These are phyloP conservation scores for Zygotorulaspora chibaensis DNA, from an alignment of 805 yeast species.

Conservation along the genomic window DNA sequence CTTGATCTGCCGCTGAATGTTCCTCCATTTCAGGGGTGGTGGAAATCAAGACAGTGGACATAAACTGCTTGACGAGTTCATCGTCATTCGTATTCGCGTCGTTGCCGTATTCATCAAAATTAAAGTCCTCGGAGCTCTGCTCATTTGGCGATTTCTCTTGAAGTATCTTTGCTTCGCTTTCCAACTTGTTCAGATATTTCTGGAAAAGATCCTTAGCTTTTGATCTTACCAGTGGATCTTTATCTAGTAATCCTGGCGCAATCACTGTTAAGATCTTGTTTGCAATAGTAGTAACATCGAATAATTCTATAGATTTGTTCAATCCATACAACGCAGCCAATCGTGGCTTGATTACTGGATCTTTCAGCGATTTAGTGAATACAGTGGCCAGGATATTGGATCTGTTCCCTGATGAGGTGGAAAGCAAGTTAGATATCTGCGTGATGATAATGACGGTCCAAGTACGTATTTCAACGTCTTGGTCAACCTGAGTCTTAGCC, in stretches of 20 bases:
- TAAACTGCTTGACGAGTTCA: slow-evolving; percentile 19
- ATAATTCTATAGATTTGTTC: slow-evolving; percentile 56
- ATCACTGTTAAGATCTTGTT: slow-evolving; percentile 77
- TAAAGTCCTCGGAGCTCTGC: slow-evolving; percentile 14
- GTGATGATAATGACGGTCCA: slow-evolving; percentile 32
- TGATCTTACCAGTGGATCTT: slow-evolving; percentile 59
- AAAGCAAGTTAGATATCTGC: slow-evolving; percentile 26
- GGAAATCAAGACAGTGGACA: slow-evolving; percentile 20
- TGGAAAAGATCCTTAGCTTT: slow-evolving; percentile 71
- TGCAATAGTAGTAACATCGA: slow-evolving; percentile 71
- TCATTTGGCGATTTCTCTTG: slow-evolving; percentile 13
- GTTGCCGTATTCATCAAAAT: slow-evolving; percentile 20
- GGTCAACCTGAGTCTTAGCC: slow-evolving; percentile 49
- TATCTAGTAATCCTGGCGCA: slow-evolving; percentile 79
- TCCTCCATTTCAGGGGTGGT: slow-evolving; percentile 2
- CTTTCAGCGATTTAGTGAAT: slow-evolving; percentile 75
- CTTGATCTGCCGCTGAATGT: slow-evolving; percentile 6
- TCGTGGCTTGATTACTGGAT: slow-evolving; percentile 70
- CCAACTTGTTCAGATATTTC: slow-evolving; percentile 52
- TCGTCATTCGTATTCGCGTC: slow-evolving; percentile 12
- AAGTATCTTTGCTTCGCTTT: slow-evolving; percentile 39
- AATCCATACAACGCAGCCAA: slow-evolving; percentile 74
- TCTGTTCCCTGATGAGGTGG: slow-evolving; percentile 36
- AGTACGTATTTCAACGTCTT: slow-evolving; percentile 28
- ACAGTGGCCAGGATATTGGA: slow-evolving; percentile 83